Percentiles rank a stretch among this genome's conserved stretches.
Evolutionary conservation across 306 rosid species (phyloP).

Genomic region (Inga oerstediana): DNA sequence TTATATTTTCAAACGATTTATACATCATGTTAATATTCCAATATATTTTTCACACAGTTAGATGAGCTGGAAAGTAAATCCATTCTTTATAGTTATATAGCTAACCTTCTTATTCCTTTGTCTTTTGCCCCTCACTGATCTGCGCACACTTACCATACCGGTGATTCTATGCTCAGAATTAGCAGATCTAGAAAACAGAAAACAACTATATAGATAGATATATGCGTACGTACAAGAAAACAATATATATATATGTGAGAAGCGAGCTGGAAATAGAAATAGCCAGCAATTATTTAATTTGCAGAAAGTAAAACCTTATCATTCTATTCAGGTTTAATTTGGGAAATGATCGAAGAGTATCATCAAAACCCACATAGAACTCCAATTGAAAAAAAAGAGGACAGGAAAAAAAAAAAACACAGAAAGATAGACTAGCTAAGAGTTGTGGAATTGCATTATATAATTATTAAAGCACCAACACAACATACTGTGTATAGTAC

Average conservation of each 20-base stretch:
- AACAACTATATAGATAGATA: neutral
- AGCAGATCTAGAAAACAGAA: neutral
- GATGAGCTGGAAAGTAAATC: constrained; percentile 3
- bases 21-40: neutral
- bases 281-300: constrained; percentile 21
- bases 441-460: neutral
- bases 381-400: neutral
- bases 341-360: neutral
- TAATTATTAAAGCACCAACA: neutral
- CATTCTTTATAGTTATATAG: neutral
- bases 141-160: neutral
- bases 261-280: constrained; percentile 22
- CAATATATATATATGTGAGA: neutral
- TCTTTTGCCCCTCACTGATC: constrained; percentile 8
- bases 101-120: constrained; percentile 17
- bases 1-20: neutral
- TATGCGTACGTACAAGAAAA: constrained; percentile 6
- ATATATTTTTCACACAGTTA: neutral
- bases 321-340: constrained; percentile 22
- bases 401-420: neutral
- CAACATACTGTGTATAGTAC: neutral
- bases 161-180: constrained; percentile 22
- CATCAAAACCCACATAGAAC: neutral
- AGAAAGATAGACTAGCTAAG: neutral
- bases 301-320: constrained; percentile 20